phyloP scores from a whole-genome alignment of 73 alveolate species.

The Tetrahymena thermophila region DNA sequence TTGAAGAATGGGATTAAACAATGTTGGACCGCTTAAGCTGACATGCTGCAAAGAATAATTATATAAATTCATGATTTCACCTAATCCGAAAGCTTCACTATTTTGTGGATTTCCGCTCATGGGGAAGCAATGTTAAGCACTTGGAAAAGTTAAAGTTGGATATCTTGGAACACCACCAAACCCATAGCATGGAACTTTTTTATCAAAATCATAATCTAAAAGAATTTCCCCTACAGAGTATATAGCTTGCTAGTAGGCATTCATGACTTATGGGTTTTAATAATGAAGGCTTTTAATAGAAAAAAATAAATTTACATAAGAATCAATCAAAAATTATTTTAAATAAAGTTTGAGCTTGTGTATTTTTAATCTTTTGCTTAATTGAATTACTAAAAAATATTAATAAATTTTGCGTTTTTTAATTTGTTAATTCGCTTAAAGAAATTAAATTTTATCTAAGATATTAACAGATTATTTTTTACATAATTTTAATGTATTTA shows the following conservation, averaged over 20 bases:
- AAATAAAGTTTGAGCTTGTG: too few relatives aligned
- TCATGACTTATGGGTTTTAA: slow-evolving; percentile 37
- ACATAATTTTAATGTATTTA: too few relatives aligned
- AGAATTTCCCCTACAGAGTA: slow-evolving; percentile 72
- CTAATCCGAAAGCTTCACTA: slow-evolving; percentile 70
- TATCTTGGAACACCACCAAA: slow-evolving; percentile 77
- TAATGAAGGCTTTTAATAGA: slow-evolving; percentile 53
- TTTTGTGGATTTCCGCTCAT: slow-evolving; percentile 62
- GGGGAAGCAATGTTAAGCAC: slow-evolving; percentile 73
- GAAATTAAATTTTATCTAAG: too few relatives aligned
- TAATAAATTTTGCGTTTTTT: background rate
- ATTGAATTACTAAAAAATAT: too few relatives aligned
- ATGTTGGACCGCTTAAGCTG: slow-evolving; percentile 84
- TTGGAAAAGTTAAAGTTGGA: slow-evolving; percentile 8
- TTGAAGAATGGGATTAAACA: slow-evolving; percentile 58
- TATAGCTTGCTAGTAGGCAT: slow-evolving; percentile 76
- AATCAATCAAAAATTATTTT: too few relatives aligned
- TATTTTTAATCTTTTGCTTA: too few relatives aligned
- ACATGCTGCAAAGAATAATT: slow-evolving; percentile 53
- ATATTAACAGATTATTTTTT: too few relatives aligned
- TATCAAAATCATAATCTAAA: slow-evolving; percentile 83
- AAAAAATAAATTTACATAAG: background rate
- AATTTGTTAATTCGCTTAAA: background rate
- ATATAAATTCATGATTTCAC: slow-evolving; percentile 65
- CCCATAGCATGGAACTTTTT: slow-evolving; percentile 84